Conservation (phyloP, 1,284 basidiomycete genomes). For the Pyrrhoderma noxium region DNA sequence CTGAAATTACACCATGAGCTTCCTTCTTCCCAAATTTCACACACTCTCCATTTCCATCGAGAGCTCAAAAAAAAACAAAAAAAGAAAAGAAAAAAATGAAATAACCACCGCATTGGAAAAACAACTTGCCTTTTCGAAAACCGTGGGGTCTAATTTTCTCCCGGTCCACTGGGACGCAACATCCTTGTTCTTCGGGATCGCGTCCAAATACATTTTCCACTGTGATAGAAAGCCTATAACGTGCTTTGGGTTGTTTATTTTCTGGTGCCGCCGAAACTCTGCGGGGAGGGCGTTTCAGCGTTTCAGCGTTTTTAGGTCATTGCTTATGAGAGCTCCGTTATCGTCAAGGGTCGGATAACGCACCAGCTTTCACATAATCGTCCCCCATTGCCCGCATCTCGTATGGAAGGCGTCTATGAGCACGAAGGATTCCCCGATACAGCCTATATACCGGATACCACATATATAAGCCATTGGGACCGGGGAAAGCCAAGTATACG, state of each 20-base stretch:
- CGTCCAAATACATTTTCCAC: slow-evolving; percentile 88
- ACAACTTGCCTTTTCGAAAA: slow-evolving; percentile 68
- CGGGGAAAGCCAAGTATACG: not conserved
- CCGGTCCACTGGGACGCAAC: slow-evolving; percentile 49
- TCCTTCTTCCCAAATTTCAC: no score
- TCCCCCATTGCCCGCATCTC: slow-evolving; percentile 88
- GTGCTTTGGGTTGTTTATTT: slow-evolving; percentile 78
- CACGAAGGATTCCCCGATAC: slow-evolving; percentile 74
- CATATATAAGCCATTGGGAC: not conserved
- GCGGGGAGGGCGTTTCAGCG: not conserved
- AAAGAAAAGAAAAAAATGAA: no score
- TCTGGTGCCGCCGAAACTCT: slow-evolving; percentile 81
- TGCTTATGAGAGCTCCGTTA: not conserved
- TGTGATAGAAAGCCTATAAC: slow-evolving; percentile 90
- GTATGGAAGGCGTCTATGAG: slow-evolving; percentile 64
- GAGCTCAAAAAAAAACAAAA: no score
- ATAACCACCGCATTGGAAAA: no score
- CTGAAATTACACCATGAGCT: slow-evolving; percentile 33
- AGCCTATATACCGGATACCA: slow-evolving; percentile 40
- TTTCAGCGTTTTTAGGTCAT: not conserved
- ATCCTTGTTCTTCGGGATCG: slow-evolving; percentile 41
- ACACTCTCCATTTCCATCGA: not conserved
- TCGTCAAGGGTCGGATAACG: slow-evolving; percentile 17
- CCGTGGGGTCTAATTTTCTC: slow-evolving; percentile 64
- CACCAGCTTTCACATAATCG: slow-evolving; percentile 80